These are phyloP conservation scores for Rosa chinensis DNA, from an alignment of 306 rosid species.

Conservation along the genomic window DNA sequence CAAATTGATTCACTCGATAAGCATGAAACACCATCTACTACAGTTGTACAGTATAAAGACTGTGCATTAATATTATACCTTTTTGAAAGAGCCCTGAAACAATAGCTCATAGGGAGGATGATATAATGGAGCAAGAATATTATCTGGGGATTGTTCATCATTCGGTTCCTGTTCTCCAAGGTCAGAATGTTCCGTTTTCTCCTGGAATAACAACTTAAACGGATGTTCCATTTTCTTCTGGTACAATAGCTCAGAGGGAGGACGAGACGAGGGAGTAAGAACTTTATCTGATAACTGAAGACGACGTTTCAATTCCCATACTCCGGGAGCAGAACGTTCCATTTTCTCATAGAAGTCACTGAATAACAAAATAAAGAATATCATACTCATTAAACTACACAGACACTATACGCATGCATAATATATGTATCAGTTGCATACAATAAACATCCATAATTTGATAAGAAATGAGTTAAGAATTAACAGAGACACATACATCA, in stretches of 20 bases:
- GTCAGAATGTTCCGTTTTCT: not conserved
- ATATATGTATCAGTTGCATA: not conserved
- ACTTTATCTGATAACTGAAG: not conserved
- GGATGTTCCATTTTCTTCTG: not conserved
- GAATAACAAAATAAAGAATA: not conserved
- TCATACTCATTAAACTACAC: not conserved
- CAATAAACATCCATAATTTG: not conserved
- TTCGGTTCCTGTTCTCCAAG: not conserved
- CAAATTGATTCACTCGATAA: not conserved
- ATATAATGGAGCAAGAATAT: constrained; percentile 79
- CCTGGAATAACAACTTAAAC: not conserved
- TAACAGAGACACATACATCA: not conserved
- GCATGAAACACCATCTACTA: not conserved
- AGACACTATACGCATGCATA: not conserved
- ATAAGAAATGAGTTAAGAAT: not conserved
- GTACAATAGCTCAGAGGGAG: not conserved
- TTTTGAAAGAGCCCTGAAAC: constrained; percentile 88
- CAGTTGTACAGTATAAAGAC: not conserved
- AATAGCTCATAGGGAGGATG: constrained; percentile 93
- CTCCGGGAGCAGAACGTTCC: constrained; percentile 1
- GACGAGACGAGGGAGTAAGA: not conserved
- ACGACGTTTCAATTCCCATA: not conserved
- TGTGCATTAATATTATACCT: constrained; percentile 42
- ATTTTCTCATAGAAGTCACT: constrained; percentile 7
- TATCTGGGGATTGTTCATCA: not conserved